Evolutionary conservation across 257 asterid species (phyloP), one percentile per base, ranked within the genome.

Genomic region (Solanum pinnatisectum): DNA sequence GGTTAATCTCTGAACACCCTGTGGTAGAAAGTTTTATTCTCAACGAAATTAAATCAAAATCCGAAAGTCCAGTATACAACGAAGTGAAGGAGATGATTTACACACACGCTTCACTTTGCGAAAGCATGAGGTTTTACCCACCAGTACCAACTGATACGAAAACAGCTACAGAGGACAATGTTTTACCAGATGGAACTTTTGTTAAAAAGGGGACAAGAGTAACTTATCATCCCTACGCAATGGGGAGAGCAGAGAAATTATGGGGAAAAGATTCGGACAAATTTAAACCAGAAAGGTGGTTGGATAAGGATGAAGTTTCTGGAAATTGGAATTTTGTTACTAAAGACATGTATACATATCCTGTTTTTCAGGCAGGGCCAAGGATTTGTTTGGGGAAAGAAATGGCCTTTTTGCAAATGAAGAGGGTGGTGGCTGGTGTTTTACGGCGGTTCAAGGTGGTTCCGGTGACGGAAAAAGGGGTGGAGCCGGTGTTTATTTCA

Each of bases 401-500:
- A 33, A 72, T 72, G 81, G 81, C 81, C 0, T 72, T 72, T 72
- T 71, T 71, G 78, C 78, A 71, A 16, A 71, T 71, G 78, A 71
- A 71, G 78, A 71, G 40, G n/a, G 78, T 72, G 46, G 81, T 72
- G 1, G 81, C 81, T 72, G 81, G 44, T 72, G 44, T 72, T 72
- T 72, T 72, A 72, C 46, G 81, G 27, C 81, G 44, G 81, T 72
- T 72, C 15, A 72, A 12, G 81, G 81, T 72, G 27, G 44, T 72
- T 9, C 81, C 81, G 27, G 81, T 72, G 27, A 23, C 27, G 44
- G 81, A 72, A 33, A 72, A 72, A 72, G 81, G 81, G 13, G 81
- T 72, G 27, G 81, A 72, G 10, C 81, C 81, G 13, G 81, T 72
- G 30, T 90, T 87, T 68, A 4, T 73, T 10, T 56, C 94, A 32